These are phyloP conservation scores for Picea mariana DNA, from an alignment of 83 land plant species.

Conservation along the genomic window DNA sequence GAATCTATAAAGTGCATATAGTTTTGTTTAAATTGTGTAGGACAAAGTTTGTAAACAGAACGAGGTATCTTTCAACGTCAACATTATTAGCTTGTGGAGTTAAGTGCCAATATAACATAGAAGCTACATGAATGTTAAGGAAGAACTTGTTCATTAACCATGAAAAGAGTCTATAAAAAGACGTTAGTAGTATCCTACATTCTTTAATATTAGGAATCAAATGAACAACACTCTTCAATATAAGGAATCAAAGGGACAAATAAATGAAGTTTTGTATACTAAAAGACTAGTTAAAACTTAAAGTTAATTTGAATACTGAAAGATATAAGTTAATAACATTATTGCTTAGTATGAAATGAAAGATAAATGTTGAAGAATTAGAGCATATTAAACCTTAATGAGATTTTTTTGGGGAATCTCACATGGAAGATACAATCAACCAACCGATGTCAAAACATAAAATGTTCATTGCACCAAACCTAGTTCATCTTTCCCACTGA, in stretches of 20 bases:
- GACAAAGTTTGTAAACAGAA: background rate
- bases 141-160: background rate
- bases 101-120: background rate
- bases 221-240: conserved; percentile 2
- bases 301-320: background rate
- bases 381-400: background rate
- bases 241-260: background rate
- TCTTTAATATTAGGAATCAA: background rate
- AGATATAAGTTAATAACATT: background rate
- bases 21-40: too few species aligned
- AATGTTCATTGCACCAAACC: background rate
- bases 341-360: background rate
- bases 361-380: background rate
- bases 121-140: background rate
- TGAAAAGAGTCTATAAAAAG: background rate
- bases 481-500: background rate
- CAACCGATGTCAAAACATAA: background rate
- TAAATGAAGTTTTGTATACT: background rate
- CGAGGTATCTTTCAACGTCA: too few species aligned
- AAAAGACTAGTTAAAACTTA: background rate
- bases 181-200: background rate
- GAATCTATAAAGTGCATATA: too few species aligned
- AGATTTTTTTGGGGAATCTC: background rate
- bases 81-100: background rate
- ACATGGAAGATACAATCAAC: background rate